Conservation (phyloP, 495 filamentous ascomycete species). For the Aspergillus ellipticus region DNA sequence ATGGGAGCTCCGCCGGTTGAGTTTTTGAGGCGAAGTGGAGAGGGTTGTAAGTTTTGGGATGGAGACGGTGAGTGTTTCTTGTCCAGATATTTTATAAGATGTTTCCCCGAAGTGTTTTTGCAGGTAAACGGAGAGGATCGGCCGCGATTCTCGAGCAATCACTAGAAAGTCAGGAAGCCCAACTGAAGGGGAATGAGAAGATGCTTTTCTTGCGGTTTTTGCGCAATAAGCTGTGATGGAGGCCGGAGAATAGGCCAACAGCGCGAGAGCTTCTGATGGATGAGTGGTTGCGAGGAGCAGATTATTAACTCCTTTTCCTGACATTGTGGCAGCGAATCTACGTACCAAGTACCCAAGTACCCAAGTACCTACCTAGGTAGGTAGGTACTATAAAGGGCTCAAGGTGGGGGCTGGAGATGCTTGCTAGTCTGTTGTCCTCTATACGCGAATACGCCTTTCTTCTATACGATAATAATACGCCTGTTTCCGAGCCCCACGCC, state of each 20-base stretch:
- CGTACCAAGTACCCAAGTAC: no score
- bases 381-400: no score
- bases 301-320: no score
- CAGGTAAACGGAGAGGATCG: conserved; percentile 32
- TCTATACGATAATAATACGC: no score
- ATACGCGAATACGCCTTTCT: no score
- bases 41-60: conserved; percentile 27
- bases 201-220: conserved; percentile 35
- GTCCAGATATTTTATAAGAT: neutral
- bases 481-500: no score
- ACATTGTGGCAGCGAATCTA: no score
- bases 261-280: conserved; percentile 36
- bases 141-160: conserved; percentile 29
- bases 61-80: conserved; percentile 16
- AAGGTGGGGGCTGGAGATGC: no score
- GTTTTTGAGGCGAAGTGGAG: conserved; percentile 23
- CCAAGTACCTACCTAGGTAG: no score
- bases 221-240: conserved; percentile 38
- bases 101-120: neutral
- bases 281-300: conserved; percentile 27
- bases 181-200: conserved; percentile 24
- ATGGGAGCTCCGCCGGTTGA: conserved; percentile 30
- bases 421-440: no score
- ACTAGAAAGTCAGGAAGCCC: conserved; percentile 18
- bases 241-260: conserved; percentile 32